Conservation (phyloP, 805 yeast species). For the Suhomyces tanzawaensis region DNA sequence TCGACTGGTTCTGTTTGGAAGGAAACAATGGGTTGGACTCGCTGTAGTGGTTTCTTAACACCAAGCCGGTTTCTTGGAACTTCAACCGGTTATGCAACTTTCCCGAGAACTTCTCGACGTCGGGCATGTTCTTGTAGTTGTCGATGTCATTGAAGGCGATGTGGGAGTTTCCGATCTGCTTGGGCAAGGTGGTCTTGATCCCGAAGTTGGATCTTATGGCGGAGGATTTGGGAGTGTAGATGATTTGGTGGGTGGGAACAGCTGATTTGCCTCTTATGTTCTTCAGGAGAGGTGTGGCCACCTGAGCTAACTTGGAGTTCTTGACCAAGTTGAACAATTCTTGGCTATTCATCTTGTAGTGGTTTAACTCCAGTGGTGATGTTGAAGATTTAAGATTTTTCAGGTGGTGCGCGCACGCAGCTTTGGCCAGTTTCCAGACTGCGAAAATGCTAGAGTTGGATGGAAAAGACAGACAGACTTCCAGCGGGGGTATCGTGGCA, state of each 20-base stretch:
- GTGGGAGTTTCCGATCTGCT: slow-evolving; percentile 54
- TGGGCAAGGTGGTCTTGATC: slow-evolving; percentile 67
- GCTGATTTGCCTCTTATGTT: slow-evolving; percentile 27
- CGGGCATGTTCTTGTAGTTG: slow-evolving; percentile 63
- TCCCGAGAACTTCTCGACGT: slow-evolving; percentile 63
- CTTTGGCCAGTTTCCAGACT: no score
- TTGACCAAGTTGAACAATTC: slow-evolving; percentile 36
- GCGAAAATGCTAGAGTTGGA: no score
- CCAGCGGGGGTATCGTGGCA: no score
- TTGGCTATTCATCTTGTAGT: slow-evolving; percentile 24
- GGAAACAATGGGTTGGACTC: slow-evolving; percentile 44
- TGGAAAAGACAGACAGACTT: no score
- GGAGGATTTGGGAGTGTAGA: slow-evolving; percentile 65
- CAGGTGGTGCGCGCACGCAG: background rate
- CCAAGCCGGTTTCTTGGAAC: slow-evolving; percentile 66
- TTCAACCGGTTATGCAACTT: slow-evolving; percentile 58
- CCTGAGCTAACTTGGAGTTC: slow-evolving; percentile 43
- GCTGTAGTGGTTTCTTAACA: slow-evolving; percentile 34
- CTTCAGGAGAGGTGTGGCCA: slow-evolving; percentile 39
- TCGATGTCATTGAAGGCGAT: slow-evolving; percentile 67
- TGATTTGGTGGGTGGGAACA: slow-evolving; percentile 69
- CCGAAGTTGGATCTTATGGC: slow-evolving; percentile 73
- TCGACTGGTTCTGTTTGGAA: slow-evolving; percentile 21
- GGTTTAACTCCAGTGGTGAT: background rate
- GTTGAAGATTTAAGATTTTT: slow-evolving; percentile 3